Evolutionary conservation across 2,329 filamentous ascomycete species (phyloP).

Genomic region (Raffaelea ambrosiae): DNA sequence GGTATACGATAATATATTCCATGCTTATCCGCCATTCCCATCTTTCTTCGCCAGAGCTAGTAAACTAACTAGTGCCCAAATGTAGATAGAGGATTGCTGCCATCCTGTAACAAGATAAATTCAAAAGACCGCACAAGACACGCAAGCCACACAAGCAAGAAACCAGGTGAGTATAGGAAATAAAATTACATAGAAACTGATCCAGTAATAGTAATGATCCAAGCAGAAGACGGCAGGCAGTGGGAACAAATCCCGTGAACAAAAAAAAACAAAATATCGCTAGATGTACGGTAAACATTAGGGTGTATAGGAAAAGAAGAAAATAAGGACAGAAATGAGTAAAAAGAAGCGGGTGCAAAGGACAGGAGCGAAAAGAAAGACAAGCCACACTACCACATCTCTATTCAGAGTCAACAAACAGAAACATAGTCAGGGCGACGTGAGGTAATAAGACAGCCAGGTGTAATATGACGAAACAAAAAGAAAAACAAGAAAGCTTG

Average conservation of each 20-base stretch:
- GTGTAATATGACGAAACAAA: background rate
- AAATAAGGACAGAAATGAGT: background rate
- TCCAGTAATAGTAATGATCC: background rate
- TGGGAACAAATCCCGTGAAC: background rate
- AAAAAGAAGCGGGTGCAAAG: background rate
- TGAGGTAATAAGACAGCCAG: background rate
- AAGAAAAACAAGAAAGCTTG: constrained; percentile 2
- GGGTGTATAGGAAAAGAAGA: background rate
- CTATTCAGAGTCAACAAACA: no score
- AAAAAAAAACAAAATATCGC: background rate
- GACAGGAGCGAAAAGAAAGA: background rate
- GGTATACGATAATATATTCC: no score
- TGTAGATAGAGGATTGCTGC: no score
- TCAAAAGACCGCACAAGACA: no score
- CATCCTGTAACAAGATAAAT: no score
- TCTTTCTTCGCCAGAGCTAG: no score
- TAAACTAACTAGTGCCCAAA: no score
- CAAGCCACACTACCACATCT: background rate
- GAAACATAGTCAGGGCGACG: no score
- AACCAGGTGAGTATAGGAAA: background rate
- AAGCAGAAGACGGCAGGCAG: background rate
- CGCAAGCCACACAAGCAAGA: background rate
- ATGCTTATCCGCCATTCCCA: no score
- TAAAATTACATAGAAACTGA: background rate
- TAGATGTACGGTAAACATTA: background rate